Percentiles rank a stretch among this genome's conserved stretches.
Evolutionary conservation across 148 eudicot genomes (phyloP).

Genomic region (Spergularia bocconei): DNA sequence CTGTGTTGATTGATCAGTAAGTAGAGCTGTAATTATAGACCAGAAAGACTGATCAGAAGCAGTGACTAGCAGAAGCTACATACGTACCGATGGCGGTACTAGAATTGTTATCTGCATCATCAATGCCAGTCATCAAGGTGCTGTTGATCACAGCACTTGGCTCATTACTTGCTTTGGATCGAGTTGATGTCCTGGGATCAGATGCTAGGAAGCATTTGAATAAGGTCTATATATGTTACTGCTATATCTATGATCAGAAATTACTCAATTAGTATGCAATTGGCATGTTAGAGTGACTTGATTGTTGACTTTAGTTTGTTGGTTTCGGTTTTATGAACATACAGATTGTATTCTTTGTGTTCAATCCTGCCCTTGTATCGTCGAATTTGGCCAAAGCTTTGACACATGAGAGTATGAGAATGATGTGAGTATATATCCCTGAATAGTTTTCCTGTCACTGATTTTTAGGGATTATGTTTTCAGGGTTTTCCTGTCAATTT

Average conservation of each 20-base stretch:
- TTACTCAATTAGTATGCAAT: background rate
- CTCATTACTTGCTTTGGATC: conserved; percentile 36
- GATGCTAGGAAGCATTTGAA: conserved; percentile 37
- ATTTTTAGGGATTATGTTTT: background rate
- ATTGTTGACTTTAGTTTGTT: background rate
- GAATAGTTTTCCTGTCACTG: background rate
- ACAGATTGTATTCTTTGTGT: conserved; percentile 45
- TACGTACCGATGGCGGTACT: conserved; percentile 2
- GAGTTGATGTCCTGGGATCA: conserved; percentile 33
- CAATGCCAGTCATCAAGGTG: conserved; percentile 43
- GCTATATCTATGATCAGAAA: too few species aligned
- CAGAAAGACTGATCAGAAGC: too few species aligned
- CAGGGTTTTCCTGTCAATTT: background rate
- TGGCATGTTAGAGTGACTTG: background rate
- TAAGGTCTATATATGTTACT: conserved; percentile 13
- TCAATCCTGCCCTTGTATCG: conserved; percentile 45
- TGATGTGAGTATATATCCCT: conserved; percentile 29
- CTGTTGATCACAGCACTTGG: conserved; percentile 43
- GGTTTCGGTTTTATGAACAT: background rate
- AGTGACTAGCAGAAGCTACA: too few species aligned
- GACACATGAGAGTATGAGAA: conserved; percentile 25
- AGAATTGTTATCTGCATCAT: conserved; percentile 17
- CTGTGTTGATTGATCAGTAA: too few species aligned
- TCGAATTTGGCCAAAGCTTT: conserved; percentile 35
- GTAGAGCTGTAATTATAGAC: too few species aligned